A percentile compares a stretch with the other conserved stretches of the same genome.
Evolutionary conservation across 148 eudicot genomes (phyloP).

Genomic region (Nyssa sinensis): DNA sequence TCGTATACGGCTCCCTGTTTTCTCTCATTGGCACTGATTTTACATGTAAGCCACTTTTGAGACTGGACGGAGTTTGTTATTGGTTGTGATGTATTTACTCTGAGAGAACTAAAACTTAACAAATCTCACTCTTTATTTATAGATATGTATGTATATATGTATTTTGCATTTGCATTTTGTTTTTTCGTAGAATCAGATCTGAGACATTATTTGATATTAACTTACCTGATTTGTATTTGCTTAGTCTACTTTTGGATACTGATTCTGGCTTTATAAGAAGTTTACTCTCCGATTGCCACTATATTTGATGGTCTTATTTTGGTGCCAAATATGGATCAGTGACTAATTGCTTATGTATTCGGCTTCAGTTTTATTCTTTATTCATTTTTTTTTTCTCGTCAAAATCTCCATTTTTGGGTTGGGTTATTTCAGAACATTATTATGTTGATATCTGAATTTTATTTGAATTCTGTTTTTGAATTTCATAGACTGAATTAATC

Average conservation of each 20-base stretch:
- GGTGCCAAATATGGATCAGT: not conserved
- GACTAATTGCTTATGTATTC: not conserved
- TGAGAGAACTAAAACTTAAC: not conserved
- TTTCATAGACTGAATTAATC: not conserved
- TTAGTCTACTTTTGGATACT: not conserved
- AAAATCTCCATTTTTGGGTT: not conserved
- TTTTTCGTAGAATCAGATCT: conserved; percentile 22
- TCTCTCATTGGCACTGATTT: not conserved
- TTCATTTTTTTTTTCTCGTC: not conserved
- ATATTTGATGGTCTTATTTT: not conserved
- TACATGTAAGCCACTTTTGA: not conserved
- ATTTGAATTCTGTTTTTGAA: not conserved
- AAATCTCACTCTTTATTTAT: not conserved
- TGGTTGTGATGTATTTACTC: conserved; percentile 1
- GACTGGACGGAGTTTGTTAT: not conserved
- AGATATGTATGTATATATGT: not conserved
- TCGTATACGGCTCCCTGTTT: not conserved
- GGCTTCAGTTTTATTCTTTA: not conserved
- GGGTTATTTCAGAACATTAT: not conserved
- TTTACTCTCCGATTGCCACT: not conserved
- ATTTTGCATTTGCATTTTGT: not conserved
- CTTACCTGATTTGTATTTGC: conserved; percentile 3
- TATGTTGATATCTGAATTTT: not conserved
- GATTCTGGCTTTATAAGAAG: not conserved
- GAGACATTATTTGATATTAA: conserved; percentile 10